Evolutionary conservation across 441 rosid genomes (phyloP), one percentile per base, ranked within the genome.

Genomic region (Jatropha multifida): DNA sequence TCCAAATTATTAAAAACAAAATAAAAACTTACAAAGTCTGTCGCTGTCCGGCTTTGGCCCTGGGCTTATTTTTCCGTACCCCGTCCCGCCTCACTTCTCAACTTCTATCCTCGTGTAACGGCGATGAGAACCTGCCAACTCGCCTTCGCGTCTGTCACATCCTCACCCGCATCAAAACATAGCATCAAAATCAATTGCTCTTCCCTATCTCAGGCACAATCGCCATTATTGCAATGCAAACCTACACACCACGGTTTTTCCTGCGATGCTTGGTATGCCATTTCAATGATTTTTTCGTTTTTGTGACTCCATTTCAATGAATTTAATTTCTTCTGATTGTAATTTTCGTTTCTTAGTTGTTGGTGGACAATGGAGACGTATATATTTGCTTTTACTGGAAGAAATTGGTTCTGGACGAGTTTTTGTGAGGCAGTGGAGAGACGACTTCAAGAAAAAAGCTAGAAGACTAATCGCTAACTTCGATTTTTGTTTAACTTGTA

Each of bases 251-350:
- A 32, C 92, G 98, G 98, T 44, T 89, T 93, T 75, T 93, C 97
- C 68, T 93, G 95, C 60, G 98, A 92, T 85, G 98, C 98, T 83
- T 93, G 99, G 95, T 95, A 90, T 51, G 73, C 20, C 41, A 58
- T 68, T 72, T 76, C 75, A 18, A 69, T 73, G 70, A 51, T 32
- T 32, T 32, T 32, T 32, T 32, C 2, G 1, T 32, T 32, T 32
- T 32, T 32, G 1, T 32, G 32, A 32, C 1, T 32, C 2, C 32
- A 32, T 32, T 32, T 32, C 32, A 32, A 32, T 32, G 32, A 32
- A 64, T 55, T 56, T 65, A 32, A 12, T 63, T 54, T 17, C 58
- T 23, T 51, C 1, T 60, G 6, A 4, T 71, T 73, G 54, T 1
- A 15, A 17, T 37, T 27, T 46, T 14, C 23, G 14, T 17, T 63